Evolutionary conservation across 2,329 filamentous ascomycete species (phyloP).

Genomic region (Talaromyces sp.): DNA sequence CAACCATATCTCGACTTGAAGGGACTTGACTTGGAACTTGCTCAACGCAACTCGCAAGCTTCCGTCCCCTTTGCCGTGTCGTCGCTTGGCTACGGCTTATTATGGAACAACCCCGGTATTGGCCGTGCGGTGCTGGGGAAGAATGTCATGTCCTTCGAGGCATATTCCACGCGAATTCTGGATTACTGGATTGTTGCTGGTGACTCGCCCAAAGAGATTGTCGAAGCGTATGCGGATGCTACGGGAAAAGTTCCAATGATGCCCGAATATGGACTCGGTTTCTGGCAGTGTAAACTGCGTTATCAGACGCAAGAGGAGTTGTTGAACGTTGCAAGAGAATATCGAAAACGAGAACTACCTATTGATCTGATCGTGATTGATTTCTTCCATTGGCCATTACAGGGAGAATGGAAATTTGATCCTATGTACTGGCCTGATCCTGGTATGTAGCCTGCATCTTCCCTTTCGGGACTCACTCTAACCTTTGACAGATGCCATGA

Average conservation of each 20-base stretch:
- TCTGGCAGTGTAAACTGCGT: slow-evolving; percentile 65
- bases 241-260: slow-evolving; percentile 63
- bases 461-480: not conserved
- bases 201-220: slow-evolving; percentile 54
- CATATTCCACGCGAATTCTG: slow-evolving; percentile 53
- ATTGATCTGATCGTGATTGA: slow-evolving; percentile 65
- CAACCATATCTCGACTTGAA: slow-evolving; percentile 62
- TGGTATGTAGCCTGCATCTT: slow-evolving; percentile 32
- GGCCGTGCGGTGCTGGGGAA: slow-evolving; percentile 59
- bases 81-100: slow-evolving; percentile 58
- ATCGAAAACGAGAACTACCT: slow-evolving; percentile 53
- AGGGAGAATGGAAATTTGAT: slow-evolving; percentile 68
- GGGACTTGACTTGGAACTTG: slow-evolving; percentile 59
- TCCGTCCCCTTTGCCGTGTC: slow-evolving; percentile 61
- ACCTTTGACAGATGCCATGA: slow-evolving; percentile 53
- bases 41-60: slow-evolving; percentile 64
- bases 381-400: slow-evolving; percentile 64
- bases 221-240: slow-evolving; percentile 53
- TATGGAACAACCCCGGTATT: slow-evolving; percentile 65
- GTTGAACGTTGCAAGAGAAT: slow-evolving; percentile 57
- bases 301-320: slow-evolving; percentile 65
- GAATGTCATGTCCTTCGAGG: slow-evolving; percentile 61
- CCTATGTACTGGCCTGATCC: slow-evolving; percentile 62
- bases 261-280: slow-evolving; percentile 65
- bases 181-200: slow-evolving; percentile 65